Evolutionary conservation across 2,329 filamentous ascomycete genomes (phyloP).

Genomic region (Fusarium algeriense): DNA sequence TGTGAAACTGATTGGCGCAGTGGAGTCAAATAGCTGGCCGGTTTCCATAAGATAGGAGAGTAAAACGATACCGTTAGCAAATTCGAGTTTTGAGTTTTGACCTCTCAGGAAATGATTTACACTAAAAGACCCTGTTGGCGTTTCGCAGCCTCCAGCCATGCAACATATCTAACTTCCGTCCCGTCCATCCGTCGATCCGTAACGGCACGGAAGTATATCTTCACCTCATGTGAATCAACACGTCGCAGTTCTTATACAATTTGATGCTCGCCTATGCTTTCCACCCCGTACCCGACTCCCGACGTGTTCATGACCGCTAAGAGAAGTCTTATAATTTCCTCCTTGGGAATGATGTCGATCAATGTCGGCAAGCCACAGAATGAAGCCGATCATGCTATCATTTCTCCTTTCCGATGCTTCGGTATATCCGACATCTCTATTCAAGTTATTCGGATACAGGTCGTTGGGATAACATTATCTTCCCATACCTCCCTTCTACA

Average conservation of each 20-base stretch:
- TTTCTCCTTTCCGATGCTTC: background rate
- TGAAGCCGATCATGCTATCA: background rate
- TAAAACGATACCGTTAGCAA: background rate
- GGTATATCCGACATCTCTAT: background rate
- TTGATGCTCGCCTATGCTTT: background rate
- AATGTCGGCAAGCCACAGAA: background rate
- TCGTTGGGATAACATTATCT: accelerated
- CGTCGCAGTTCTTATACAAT: background rate
- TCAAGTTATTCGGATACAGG: accelerated
- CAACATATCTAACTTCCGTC: background rate
- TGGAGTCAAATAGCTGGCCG: no score
- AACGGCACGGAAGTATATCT: background rate
- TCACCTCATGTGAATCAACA: background rate
- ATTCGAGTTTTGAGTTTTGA: background rate
- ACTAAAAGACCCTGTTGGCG: background rate
- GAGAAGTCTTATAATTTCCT: no score
- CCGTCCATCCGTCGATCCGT: constrained; percentile 1
- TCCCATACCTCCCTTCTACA: background rate
- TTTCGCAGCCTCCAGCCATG: background rate
- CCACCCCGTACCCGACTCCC: background rate
- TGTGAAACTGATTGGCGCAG: background rate
- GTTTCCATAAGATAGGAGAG: background rate
- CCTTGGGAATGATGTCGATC: background rate
- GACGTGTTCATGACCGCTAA: background rate
- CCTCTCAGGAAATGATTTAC: background rate